Base-by-base conservation (phyloP, 108 stramenopile species). In the Fragilaria crotonensis region DNA sequence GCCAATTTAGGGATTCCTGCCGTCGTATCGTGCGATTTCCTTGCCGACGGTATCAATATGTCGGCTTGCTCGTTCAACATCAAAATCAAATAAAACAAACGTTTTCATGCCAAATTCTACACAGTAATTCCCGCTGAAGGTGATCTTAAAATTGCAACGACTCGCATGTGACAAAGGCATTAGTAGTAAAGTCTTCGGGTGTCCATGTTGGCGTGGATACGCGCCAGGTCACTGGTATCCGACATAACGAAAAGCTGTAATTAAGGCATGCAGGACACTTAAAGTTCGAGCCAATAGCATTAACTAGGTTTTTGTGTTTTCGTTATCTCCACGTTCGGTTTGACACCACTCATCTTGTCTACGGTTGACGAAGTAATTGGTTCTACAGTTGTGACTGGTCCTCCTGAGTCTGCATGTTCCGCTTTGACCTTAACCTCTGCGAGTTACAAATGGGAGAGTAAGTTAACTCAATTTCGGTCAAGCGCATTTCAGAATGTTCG, bases 41-140 rank as follows among this genome's bases (percentile, higher is more conserved):
- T 92, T 62, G 85, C 90, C 0, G 90, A 92, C 66, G 85, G 85
- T 30, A 81, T 83, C 67, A 89, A 79, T 60, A 85, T 94, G 86
- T 78, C 93, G 21, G 84, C 82, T 18, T 94, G 93, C 54, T 88
- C 84, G 4, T 96, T 96, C 75, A 94, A 90, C 69, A 88, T 96
- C 49, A 91, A 91, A 67, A 82, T 95, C 54, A 92, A 92, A 73
- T 89, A 67, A 72, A 56, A 41, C 14, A 41, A 41, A n/a, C n/a
- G n/a, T n/a, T n/a, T n/a, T n/a, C n/a, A n/a, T n/a, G n/a, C n/a
- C n/a, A n/a, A n/a, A n/a, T n/a, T n/a, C n/a, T n/a, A n/a, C n/a
- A n/a, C n/a, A n/a, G n/a, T n/a, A n/a, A n/a, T n/a, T n/a, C n/a
- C n/a, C n/a, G n/a, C n/a, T n/a, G n/a, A n/a, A n/a, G n/a, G n/a